Conservation (phyloP, 164 flowering plant genomes). For the Liriodendron chinense region DNA sequence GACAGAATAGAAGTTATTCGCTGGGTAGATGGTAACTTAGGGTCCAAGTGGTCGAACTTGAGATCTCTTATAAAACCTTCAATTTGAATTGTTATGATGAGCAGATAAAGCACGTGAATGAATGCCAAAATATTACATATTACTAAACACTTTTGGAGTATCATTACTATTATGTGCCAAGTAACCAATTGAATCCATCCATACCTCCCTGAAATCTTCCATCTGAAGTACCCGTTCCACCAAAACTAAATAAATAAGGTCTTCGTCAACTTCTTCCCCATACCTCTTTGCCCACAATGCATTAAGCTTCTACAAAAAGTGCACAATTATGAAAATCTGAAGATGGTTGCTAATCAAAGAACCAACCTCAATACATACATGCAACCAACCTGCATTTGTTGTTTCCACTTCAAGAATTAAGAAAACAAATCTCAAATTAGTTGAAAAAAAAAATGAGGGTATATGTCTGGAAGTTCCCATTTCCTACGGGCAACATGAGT, state of each 20-base stretch:
- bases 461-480: too few relatives aligned
- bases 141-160: background rate
- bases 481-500: too few relatives aligned
- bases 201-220: conserved; percentile 78
- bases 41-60: too few relatives aligned
- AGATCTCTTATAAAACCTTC: background rate
- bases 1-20: too few relatives aligned
- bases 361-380: background rate
- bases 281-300: conserved; percentile 68
- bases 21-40: too few relatives aligned
- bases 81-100: background rate
- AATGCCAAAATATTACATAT: background rate
- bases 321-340: background rate
- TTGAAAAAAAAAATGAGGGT: too few relatives aligned
- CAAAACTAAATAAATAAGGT: conserved; percentile 44
- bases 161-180: background rate
- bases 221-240: conserved; percentile 74
- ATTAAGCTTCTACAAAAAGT: conserved; percentile 40
- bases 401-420: background rate
- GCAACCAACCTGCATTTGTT: background rate
- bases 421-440: background rate
- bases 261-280: conserved; percentile 63
- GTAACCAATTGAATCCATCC: background rate
- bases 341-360: background rate
- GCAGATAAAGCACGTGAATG: background rate